phyloP scores from a whole-genome alignment of 1,284 basidiomycete genomes.

The Cryptococcus sp. region DNA sequence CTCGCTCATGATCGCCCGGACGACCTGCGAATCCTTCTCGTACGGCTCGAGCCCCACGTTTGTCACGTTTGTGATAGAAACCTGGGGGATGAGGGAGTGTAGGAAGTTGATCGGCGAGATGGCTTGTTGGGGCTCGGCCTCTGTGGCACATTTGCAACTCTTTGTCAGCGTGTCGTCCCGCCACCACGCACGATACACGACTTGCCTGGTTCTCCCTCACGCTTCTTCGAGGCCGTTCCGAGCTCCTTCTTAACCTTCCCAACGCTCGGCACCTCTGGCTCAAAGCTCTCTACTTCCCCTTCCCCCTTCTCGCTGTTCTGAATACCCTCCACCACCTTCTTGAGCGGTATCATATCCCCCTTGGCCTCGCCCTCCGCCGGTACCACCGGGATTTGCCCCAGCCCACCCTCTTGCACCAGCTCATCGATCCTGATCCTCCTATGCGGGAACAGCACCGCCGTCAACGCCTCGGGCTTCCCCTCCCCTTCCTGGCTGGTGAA shows the following conservation, averaged over 20 bases:
- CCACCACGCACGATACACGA: constrained; percentile 36
- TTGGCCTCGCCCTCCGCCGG: constrained; percentile 3
- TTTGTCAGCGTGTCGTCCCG: neutral
- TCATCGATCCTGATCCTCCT: constrained; percentile 87
- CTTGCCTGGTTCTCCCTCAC: constrained; percentile 45
- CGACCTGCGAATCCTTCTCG: constrained; percentile 89
- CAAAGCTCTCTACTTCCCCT: constrained; percentile 58
- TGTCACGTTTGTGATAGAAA: constrained; percentile 87
- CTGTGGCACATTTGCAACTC: neutral
- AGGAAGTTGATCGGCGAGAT: constrained; percentile 65
- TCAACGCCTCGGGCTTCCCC: constrained; percentile 68
- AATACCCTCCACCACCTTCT: constrained; percentile 25
- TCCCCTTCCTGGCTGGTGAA: constrained; percentile 62
- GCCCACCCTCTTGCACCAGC: constrained; percentile 52
- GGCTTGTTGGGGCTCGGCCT: constrained; percentile 3
- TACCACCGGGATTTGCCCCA: constrained; percentile 5
- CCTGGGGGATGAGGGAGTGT: constrained; percentile 65
- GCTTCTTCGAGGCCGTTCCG: constrained; percentile 17
- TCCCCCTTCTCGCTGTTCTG: constrained; percentile 30
- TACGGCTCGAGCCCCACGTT: constrained; percentile 79
- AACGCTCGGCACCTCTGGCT: constrained; percentile 51
- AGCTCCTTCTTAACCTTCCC: constrained; percentile 53
- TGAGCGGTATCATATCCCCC: constrained; percentile 15
- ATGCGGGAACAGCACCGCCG: constrained; percentile 93
- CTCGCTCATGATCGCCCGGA: constrained; percentile 93